phyloP scores from a whole-genome alignment of 257 asterid genomes.

The Lavandula angustifolia region DNA sequence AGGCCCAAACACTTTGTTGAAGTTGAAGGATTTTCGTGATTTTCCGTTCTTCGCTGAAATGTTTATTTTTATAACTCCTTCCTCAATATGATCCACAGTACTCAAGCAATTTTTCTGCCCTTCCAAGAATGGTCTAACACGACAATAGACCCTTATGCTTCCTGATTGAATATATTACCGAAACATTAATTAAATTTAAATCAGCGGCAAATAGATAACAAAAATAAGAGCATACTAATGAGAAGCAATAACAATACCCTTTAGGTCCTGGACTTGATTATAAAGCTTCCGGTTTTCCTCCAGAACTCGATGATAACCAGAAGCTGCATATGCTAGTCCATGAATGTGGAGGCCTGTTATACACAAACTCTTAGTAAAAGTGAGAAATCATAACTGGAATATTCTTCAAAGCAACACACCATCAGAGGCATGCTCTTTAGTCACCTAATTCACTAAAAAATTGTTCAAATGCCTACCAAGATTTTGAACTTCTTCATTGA shows the following conservation, averaged over 20 bases:
- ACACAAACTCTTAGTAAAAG: conserved; percentile 1
- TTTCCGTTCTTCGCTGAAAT: conserved; percentile 66
- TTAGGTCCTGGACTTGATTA: conserved; percentile 98
- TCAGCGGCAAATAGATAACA: conserved; percentile 18
- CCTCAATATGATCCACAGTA: conserved; percentile 82
- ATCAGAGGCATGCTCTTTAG: not conserved
- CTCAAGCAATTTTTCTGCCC: conserved; percentile 57
- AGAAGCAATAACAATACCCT: conserved; percentile 51
- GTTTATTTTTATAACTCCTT: conserved; percentile 74
- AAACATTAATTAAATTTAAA: conserved; percentile 20
- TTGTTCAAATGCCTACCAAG: conserved; percentile 54
- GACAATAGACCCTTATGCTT: conserved; percentile 94
- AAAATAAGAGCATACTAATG: not conserved
- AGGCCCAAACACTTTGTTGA: conserved; percentile 93
- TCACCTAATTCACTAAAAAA: not conserved
- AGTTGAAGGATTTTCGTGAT: conserved; percentile 71
- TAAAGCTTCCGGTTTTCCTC: conserved; percentile 96
- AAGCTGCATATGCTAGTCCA: conserved; percentile 96
- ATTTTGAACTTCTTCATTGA: conserved; percentile 77
- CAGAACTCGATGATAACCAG: conserved; percentile 91
- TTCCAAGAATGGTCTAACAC: conserved; percentile 84
- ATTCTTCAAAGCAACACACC: not conserved
- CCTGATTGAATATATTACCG: conserved; percentile 52
- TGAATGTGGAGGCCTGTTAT: conserved; percentile 67
- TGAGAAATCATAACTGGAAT: not conserved